Evolutionary conservation across 768 basidiomycete species (phyloP), one percentile per base, ranked within the genome.

Genomic region (Leucocoprinus sp.): DNA sequence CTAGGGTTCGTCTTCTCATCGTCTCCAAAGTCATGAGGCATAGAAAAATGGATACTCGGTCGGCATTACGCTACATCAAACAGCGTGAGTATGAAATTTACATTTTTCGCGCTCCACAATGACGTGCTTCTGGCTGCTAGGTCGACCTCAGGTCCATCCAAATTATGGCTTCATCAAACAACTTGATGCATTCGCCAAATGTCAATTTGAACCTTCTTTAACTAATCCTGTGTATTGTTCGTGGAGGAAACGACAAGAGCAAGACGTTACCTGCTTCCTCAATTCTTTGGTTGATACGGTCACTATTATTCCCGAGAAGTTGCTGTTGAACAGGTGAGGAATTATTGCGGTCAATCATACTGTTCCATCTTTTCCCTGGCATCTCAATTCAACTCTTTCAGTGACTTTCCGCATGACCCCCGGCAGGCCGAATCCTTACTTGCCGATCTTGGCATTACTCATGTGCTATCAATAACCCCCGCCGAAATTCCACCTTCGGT

Each of bases 141-240:
- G 50, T 34, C 64, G 72, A 24, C 66, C 66, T 1, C 58, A 63
- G 26, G 60, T 67, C 3, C 68, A 68, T 45, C 72, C 72, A 1
- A 74, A 75, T 52, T 72, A 70, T 48, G 72, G 72, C 1, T 83
- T 83, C 54, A 56, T 78, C 55, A 79, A 68, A 50, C 80, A 82
- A 49, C 67, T 83, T 17, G 66, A 78, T 29, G 61, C 65, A 1
- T 83, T 80, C 50, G 64, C 60, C 21, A 66, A 71, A 8, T 80
- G 79, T 50, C 59, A 64, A 31, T 78, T 72, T 53, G 59, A 64
- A 17, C 71, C 75, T 0, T 66, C 64, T 1, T 63, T 63, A 19
- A 55, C 59, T 0, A 66, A 76, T 48, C 45, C 63, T 2, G 63
- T 62, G 15, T 83, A 83, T 49, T 66, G 68, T 3, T 59, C 71